Percentiles rank a stretch among this genome's conserved stretches.
Evolutionary conservation across 2,329 filamentous ascomycete genomes (phyloP).

Genomic region (Elsinoe perseae): DNA sequence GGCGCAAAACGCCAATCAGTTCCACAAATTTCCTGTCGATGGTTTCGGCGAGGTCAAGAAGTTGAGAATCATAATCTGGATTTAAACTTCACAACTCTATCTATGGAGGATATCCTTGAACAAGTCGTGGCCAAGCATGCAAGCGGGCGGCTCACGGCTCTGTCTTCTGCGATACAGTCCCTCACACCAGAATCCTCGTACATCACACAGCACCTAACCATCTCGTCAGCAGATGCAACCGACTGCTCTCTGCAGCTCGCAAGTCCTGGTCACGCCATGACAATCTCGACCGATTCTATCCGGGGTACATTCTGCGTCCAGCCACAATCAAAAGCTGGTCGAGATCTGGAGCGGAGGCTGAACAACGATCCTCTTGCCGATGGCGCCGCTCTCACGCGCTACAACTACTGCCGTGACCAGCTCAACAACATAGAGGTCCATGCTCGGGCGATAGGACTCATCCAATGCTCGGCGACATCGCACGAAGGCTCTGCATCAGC

Average conservation of each 20-base stretch:
- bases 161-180: constrained; percentile 53
- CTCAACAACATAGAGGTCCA: constrained; percentile 53
- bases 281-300: constrained; percentile 64
- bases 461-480: constrained; percentile 49
- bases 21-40: constrained; percentile 53
- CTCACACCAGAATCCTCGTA: constrained; percentile 51
- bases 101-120: constrained; percentile 65
- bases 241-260: constrained; percentile 62
- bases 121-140: constrained; percentile 68
- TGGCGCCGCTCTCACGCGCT: constrained; percentile 47
- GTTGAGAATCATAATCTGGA: constrained; percentile 59
- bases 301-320: constrained; percentile 68
- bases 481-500: constrained; percentile 61
- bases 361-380: constrained; percentile 56
- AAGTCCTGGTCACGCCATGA: constrained; percentile 47
- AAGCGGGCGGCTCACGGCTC: constrained; percentile 60
- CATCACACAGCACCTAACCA: constrained; percentile 50
- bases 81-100: constrained; percentile 60
- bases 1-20: constrained; percentile 24
- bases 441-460: constrained; percentile 60
- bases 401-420: constrained; percentile 54
- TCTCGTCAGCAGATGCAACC: constrained; percentile 55
- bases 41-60: constrained; percentile 78
- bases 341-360: constrained; percentile 54
- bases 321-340: constrained; percentile 41